Conservation (phyloP, 2,329 filamentous ascomycete genomes). For the Aspergillus brasiliensis region DNA sequence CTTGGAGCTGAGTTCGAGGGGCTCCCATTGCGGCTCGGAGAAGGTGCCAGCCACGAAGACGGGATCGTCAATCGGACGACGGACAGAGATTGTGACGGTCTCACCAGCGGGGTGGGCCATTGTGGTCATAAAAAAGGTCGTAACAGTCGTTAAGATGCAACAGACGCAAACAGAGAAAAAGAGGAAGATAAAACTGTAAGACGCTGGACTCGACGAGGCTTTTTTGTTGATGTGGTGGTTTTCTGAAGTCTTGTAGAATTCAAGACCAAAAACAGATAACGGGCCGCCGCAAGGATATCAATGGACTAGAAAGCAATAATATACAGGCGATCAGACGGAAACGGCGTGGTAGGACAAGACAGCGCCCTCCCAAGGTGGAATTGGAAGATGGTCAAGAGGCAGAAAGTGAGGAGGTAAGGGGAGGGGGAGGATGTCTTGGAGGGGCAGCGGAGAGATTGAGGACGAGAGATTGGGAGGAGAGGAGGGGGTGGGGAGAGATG, state of each 20-base stretch:
- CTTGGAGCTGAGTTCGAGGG: conserved; percentile 28
- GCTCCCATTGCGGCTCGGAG: conserved; percentile 32
- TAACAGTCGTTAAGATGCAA: conserved; percentile 23
- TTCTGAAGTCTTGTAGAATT: background rate
- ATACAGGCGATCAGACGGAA: conserved; percentile 15
- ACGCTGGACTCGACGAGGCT: background rate
- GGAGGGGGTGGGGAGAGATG: conserved; percentile 14
- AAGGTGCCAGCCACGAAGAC: conserved; percentile 32
- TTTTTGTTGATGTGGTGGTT: too few relatives aligned
- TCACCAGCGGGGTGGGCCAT: conserved; percentile 24
- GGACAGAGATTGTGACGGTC: conserved; percentile 31
- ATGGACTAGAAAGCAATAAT: conserved; percentile 16
- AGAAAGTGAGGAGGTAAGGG: conserved; percentile 17
- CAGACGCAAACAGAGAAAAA: conserved; percentile 23
- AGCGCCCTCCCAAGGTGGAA: conserved; percentile 19
- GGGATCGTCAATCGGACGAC: conserved; percentile 28
- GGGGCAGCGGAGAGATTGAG: conserved; percentile 18
- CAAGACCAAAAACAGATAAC: conserved; percentile 9
- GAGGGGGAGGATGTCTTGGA: conserved; percentile 11
- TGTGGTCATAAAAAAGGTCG: conserved; percentile 21
- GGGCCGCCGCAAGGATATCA: conserved; percentile 15
- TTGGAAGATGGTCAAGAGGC: conserved; percentile 11
- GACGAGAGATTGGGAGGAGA: conserved; percentile 11
- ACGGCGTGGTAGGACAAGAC: conserved; percentile 6
- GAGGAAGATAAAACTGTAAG: conserved; percentile 7